Percentiles rank a stretch among this genome's conserved stretches.
Conservation (phyloP, 1,284 basidiomycete genomes). For the Fomitopsis schrenkii region DNA sequence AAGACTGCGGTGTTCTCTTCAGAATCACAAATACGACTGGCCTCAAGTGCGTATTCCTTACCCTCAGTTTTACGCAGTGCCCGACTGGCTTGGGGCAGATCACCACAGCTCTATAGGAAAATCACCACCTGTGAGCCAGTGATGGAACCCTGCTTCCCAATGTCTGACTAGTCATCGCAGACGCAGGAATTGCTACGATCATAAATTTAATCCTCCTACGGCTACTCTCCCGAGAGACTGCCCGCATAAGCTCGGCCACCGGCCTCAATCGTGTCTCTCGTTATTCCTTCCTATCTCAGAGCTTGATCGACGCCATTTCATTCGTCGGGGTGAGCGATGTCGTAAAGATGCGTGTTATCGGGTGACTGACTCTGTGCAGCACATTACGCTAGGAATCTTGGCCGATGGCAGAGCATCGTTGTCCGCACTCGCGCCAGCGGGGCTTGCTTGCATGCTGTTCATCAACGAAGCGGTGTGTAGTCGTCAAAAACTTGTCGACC, state of each 20-base stretch:
- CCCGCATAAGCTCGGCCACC: constrained; percentile 72
- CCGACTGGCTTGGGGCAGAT: constrained; percentile 27
- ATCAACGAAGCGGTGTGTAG: constrained; percentile 66
- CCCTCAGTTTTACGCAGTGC: neutral
- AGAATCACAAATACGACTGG: constrained; percentile 65
- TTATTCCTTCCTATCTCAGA: constrained; percentile 77
- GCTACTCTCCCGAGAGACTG: constrained; percentile 70
- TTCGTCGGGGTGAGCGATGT: constrained; percentile 58
- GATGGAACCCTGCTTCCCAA: too few relatives aligned
- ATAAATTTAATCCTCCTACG: constrained; percentile 65
- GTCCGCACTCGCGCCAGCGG: constrained; percentile 78
- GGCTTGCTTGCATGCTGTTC: constrained; percentile 69
- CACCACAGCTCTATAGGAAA: constrained; percentile 72
- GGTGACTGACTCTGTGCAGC: constrained; percentile 27
- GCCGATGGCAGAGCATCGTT: constrained; percentile 76
- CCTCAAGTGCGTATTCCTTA: constrained; percentile 38
- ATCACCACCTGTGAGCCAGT: constrained; percentile 66
- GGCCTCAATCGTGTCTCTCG: constrained; percentile 75
- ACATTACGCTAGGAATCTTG: constrained; percentile 81
- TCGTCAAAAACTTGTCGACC: too few relatives aligned
- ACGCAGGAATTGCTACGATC: constrained; percentile 68
- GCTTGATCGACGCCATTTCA: constrained; percentile 74
- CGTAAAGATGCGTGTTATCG: neutral
- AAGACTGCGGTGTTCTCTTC: constrained; percentile 73
- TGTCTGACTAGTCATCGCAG: constrained; percentile 34